These are phyloP conservation scores for Sonneratia alba DNA, from an alignment of 345 rosid genomes.

Conservation along the genomic window DNA sequence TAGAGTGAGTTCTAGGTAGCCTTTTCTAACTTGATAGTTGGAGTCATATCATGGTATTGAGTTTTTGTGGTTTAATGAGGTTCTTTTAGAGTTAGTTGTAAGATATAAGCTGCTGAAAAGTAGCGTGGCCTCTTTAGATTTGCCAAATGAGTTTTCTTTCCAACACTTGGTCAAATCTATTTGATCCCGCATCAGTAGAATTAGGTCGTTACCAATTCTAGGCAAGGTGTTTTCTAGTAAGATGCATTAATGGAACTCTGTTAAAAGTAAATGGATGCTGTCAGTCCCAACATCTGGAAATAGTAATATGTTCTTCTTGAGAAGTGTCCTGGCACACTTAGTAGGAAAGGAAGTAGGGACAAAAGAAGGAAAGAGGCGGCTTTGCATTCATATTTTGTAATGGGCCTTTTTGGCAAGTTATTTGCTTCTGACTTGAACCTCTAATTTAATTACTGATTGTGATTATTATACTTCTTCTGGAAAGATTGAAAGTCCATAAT, in stretches of 20 bases:
- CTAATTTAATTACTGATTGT: neutral
- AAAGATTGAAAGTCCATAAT: neutral
- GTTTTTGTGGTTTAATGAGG: neutral
- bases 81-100: neutral
- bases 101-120: neutral
- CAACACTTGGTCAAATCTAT: neutral
- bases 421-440: neutral
- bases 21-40: neutral
- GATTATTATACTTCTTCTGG: neutral
- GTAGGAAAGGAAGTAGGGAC: neutral
- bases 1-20: slow-evolving; percentile 80
- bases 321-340: neutral
- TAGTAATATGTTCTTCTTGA: neutral
- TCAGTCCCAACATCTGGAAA: no score
- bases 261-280: neutral
- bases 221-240: neutral
- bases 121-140: neutral
- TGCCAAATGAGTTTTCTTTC: neutral
- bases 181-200: neutral
- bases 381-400: neutral
- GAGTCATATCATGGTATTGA: neutral
- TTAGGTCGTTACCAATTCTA: neutral
- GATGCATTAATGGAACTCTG: neutral
- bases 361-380: neutral
- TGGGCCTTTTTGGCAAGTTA: neutral